Base-by-base conservation (phyloP, 1,284 basidiomycete genomes). In the Dichomitus squalens region DNA sequence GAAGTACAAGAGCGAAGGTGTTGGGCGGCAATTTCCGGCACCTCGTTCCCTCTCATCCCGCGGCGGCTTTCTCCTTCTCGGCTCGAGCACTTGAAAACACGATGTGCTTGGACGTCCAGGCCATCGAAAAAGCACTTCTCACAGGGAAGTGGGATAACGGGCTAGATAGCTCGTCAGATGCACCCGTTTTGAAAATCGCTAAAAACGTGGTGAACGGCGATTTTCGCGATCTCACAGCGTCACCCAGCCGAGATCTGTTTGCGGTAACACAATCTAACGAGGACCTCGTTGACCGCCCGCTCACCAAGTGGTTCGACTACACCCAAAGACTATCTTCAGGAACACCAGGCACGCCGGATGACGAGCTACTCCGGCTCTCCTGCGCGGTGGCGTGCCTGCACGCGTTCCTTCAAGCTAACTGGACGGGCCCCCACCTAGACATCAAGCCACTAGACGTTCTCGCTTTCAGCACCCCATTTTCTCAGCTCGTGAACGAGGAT, bases 321-420 rank as follows among this genome's bases (percentile, higher is more conserved):
- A 41, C 68, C 7, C 58, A 64, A 9, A 47, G 20, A 33, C 27
- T 29, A 5, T 59, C 67, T 8, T 55, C 70, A 9, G 49, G 62
- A 18, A 52, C 55, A 25, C 49, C 61, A 18, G 41, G 60, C 12
- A 52, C 62, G 16, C 65, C 55, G 48, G 72, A 73, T 43, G 70
- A 73, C 27, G 87, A 90, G 67, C 66, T 86, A n/a, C 62, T 83
- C 36, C 79, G 81, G 20, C 76, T 98, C 35, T 72, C 83, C 14
- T 65, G 94, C 0, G 94, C 87, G 0, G 81, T 96, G 2, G 88
- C 93, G 4, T 88, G 88, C 54, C 78, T 98, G 27, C 93, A 97
- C 63, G 86, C 92, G 0, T 99, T 96, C 75, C 80, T 96, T 0
- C 97, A 99, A 73, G 81, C 82, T 35, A 99, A 99, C 74, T 99